Percentiles rank a stretch among this genome's conserved stretches.
phyloP scores from a whole-genome alignment of 139 green algal species.

The Chlorella sp. region DNA sequence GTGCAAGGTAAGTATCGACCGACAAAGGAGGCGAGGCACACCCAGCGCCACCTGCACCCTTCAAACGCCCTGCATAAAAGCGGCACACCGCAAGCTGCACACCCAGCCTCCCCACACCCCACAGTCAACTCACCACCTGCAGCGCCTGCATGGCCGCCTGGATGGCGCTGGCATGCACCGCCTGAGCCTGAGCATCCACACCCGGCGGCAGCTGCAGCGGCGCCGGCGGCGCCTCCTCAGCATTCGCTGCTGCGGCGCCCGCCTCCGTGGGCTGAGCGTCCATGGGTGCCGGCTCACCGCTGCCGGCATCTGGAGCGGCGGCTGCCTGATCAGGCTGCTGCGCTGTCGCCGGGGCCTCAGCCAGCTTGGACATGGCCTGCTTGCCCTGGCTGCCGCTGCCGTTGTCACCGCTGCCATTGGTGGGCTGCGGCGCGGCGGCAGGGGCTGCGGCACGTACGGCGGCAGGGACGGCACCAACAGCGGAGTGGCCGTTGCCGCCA shows the following conservation, averaged over 20 bases:
- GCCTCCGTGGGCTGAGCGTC: neutral
- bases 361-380: conserved; percentile 30
- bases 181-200: neutral
- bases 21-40: too few species aligned
- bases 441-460: neutral
- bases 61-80: too few species aligned
- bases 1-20: too few species aligned
- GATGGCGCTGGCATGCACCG: conserved; percentile 7
- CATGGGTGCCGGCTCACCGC: neutral
- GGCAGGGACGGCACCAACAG: neutral
- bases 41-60: neutral
- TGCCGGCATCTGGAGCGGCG: neutral
- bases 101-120: neutral
- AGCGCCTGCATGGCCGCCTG: conserved; percentile 47
- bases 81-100: neutral
- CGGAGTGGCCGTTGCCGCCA: conserved; percentile 33
- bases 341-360: neutral
- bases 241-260: neutral
- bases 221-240: neutral
- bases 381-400: conserved; percentile 24
- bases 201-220: neutral
- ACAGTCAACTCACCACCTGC: neutral
- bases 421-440: neutral
- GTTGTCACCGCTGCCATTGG: conserved; percentile 16
- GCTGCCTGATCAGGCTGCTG: conserved; percentile 1